Base-by-base conservation (phyloP, 345 rosid genomes). In the Linum usitatissimum region DNA sequence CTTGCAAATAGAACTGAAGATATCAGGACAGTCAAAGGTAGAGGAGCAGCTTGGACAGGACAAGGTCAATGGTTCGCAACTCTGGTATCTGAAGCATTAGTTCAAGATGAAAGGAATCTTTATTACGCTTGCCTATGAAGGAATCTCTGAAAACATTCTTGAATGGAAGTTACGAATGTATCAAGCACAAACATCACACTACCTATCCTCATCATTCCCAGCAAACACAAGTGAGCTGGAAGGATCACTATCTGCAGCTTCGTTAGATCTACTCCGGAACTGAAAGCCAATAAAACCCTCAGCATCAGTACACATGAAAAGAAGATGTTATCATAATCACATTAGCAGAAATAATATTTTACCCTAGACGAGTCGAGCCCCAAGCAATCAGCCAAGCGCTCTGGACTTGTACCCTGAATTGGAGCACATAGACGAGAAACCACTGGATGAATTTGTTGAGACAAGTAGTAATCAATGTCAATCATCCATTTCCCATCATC, bases 401-500 rank as follows among this genome's bases (percentile, higher is more conserved):
- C 99, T 38, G 96, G 96, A 74, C 91, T 87, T 59, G 97, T 93
- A 59, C 97, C 99, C 76, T 93, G 96, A 63, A 93, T 87, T 75
- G 94, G 86, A 68, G 96, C 96, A 64, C 99, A 90, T 20, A 93
- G 66, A 53, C 99, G 90, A 30, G 99, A 86, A 61, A 93, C 94
- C 53, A 93, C 97, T 15, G 97, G 99, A 80, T 87, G 99, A 79
- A 93, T 93, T 88, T 93, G 99, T 71, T 93, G 96, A 61, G 97
- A 82, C 76, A 87, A 76, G 80, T 93, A 93, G 78, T 93, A 93
- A 55, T 93, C 97, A 71, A 87, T 86, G 76, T 93, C 99, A 65
- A 93, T 80, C 90, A 90, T 70, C 97, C 97, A 90, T 66, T 82
- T 84, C 49, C 87, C 95, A 6, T 81, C 88, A 30, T 84, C 83